Base-by-base conservation (phyloP, 169 alveolate species). In the Besnoitia besnoiti region DNA sequence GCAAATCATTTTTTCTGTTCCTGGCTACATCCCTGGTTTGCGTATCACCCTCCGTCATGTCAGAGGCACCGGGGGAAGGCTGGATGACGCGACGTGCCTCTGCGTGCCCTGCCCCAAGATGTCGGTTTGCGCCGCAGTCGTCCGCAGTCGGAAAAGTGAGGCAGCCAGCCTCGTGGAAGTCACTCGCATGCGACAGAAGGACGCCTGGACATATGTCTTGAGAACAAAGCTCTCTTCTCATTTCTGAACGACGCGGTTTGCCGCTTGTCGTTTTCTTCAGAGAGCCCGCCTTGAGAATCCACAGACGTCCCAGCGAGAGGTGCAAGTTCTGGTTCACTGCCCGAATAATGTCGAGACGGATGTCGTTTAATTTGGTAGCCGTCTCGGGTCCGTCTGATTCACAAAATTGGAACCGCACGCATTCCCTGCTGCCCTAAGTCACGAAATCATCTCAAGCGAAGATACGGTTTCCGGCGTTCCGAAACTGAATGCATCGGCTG, bases 201-300 rank as follows among this genome's bases (percentile, higher is more conserved):
- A 40, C 73, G 42, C 46, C 27, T 33, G 35, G 5, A n/a, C n/a
- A n/a, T n/a, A n/a, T n/a, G n/a, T n/a, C n/a, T n/a, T 30, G 87
- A 27, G 27, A 42, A 27, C 87, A 61, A 24, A 93, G 84, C 85
- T 59, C 73, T 67, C 87, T 37, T 44, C 77, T 93, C 37, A 93
- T 85, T 90, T 49, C 85, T 16, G 90, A 67, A 46, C 95, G 90
- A 14, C 93, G 95, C 35, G 91, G 89, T 87, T 94, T 94, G 33
- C 95, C 95, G 84, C 95, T 91, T 73, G 95, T 91, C 42, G 95
- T 94, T 88, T 94, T 94, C 7, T 95, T 95, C 47, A 94, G 35
- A 51, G 76, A 44, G 24, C 80, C 91, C 12, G 93, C 92, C 49
- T 50, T 76, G 50, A 79, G 49, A 39, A 94, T 79, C 73, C 93